Evolutionary conservation across 345 rosid species (phyloP).

Genomic region (Nasturtium officinale): DNA sequence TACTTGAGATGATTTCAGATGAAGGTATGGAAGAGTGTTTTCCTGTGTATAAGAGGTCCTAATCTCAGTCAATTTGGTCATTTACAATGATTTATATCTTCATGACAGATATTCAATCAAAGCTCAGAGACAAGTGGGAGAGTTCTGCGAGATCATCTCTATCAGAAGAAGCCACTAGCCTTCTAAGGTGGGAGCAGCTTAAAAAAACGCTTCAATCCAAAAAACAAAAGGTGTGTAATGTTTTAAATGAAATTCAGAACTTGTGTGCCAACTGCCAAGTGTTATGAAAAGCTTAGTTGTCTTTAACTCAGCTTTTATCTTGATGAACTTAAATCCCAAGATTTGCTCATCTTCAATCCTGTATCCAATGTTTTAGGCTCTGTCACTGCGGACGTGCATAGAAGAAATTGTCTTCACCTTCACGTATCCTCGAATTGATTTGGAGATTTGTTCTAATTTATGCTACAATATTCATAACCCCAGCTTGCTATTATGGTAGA

Average conservation of each 20-base stretch:
- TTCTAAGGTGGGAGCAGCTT: conserved; percentile 79
- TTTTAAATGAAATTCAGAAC: background rate
- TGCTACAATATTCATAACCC: background rate
- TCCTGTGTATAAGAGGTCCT: background rate
- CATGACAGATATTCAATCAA: conserved; percentile 69
- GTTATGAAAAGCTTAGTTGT: conserved; percentile 4
- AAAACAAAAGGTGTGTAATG: conserved; percentile 64
- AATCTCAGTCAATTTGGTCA: background rate
- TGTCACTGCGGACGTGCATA: conserved; percentile 68
- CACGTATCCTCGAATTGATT: conserved; percentile 92
- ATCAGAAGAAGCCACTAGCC: conserved; percentile 70
- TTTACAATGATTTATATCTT: conserved; percentile 28
- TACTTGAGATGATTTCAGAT: conserved; percentile 85
- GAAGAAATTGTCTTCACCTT: conserved; percentile 86
- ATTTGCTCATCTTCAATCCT: conserved; percentile 1
- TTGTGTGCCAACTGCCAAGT: conserved; percentile 2
- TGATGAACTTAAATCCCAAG: conserved; percentile 5
- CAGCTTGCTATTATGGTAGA: background rate
- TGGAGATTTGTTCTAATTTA: conserved; percentile 62
- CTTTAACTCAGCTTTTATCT: conserved; percentile 1
- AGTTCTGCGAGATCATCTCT: conserved; percentile 54
- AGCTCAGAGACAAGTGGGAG: conserved; percentile 86
- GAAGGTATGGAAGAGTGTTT: conserved; percentile 51
- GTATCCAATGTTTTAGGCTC: conserved; percentile 51
- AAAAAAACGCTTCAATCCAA: conserved; percentile 69